These are phyloP conservation scores for Fusarium pilosicola DNA, from an alignment of 2,329 filamentous ascomycete genomes.

Conservation along the genomic window DNA sequence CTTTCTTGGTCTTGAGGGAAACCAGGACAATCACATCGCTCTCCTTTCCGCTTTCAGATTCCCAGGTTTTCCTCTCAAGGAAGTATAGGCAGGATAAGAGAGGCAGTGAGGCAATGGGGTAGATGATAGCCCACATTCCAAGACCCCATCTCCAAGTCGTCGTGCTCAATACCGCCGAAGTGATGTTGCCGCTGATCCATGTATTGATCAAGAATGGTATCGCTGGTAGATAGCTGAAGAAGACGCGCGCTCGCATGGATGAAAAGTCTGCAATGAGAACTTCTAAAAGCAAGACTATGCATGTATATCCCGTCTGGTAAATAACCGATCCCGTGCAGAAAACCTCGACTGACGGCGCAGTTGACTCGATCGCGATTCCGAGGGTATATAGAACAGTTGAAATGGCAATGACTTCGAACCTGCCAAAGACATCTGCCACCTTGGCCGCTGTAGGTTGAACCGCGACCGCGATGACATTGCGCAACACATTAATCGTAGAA, in stretches of 20 bases:
- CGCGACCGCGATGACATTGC: constrained; percentile 68
- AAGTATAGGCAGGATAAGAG: constrained; percentile 57
- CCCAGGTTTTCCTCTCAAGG: constrained; percentile 43
- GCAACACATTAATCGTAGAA: constrained; percentile 67
- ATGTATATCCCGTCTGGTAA: constrained; percentile 69
- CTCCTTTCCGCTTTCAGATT: constrained; percentile 11
- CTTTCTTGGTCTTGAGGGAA: constrained; percentile 38
- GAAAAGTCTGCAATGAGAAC: constrained; percentile 70
- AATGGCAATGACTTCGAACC: constrained; percentile 66
- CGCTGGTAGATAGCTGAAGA: constrained; percentile 71
- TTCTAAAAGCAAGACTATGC: constrained; percentile 66
- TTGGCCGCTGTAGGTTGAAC: constrained; percentile 68
- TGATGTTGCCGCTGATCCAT: constrained; percentile 70
- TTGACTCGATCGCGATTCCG: constrained; percentile 65
- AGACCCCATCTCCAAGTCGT: constrained; percentile 71
- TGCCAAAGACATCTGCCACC: constrained; percentile 70
- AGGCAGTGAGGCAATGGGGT: constrained; percentile 64
- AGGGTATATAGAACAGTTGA: constrained; percentile 66
- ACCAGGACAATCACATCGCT: not conserved
- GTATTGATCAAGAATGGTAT: constrained; percentile 70
- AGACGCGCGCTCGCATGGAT: constrained; percentile 66
- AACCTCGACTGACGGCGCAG: constrained; percentile 56
- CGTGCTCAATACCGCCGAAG: constrained; percentile 57
- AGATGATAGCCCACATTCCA: constrained; percentile 72
- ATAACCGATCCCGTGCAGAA: constrained; percentile 65